Percentiles rank a stretch among this genome's conserved stretches.
These are phyloP conservation scores for Aspergillus flavus DNA, from an alignment of 2,329 filamentous ascomycete species.

Conservation along the genomic window DNA sequence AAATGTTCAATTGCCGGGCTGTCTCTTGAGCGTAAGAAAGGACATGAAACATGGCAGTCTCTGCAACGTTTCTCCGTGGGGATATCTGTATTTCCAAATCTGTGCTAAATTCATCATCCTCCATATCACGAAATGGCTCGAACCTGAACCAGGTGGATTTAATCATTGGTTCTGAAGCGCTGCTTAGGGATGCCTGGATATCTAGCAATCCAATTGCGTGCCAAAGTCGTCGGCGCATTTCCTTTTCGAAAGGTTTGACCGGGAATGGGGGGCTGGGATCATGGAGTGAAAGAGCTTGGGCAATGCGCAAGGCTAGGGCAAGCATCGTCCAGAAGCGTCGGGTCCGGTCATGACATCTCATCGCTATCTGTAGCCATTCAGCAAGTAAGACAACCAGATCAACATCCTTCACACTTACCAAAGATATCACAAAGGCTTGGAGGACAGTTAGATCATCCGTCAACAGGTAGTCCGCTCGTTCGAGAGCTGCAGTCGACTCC, in stretches of 20 bases:
- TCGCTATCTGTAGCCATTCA: no score
- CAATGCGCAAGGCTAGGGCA: constrained; percentile 33
- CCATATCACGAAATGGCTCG: no score
- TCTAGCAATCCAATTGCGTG: constrained; percentile 33
- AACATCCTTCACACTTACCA: constrained; percentile 18
- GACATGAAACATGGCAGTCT: no score
- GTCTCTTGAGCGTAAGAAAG: no score
- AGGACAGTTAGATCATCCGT: constrained; percentile 36
- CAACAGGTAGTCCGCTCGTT: constrained; percentile 30
- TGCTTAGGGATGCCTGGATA: constrained; percentile 30
- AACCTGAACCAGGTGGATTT: constrained; percentile 24
- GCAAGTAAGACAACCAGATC: no score
- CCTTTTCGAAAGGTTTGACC: constrained; percentile 31
- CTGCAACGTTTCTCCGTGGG: no score
- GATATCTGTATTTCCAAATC: no score
- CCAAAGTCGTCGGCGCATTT: constrained; percentile 35
- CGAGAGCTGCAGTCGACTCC: constrained; percentile 27
- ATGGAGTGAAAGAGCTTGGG: constrained; percentile 35
- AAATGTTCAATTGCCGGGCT: no score
- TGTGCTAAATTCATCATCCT: no score
- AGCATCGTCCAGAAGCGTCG: constrained; percentile 38
- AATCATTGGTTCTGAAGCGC: constrained; percentile 39
- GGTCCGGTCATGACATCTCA: constrained; percentile 31
- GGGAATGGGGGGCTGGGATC: constrained; percentile 30
- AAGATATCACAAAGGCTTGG: constrained; percentile 36